Evolutionary conservation across 495 filamentous ascomycete species (phyloP).

Genomic region (Aspergillus hancockii): DNA sequence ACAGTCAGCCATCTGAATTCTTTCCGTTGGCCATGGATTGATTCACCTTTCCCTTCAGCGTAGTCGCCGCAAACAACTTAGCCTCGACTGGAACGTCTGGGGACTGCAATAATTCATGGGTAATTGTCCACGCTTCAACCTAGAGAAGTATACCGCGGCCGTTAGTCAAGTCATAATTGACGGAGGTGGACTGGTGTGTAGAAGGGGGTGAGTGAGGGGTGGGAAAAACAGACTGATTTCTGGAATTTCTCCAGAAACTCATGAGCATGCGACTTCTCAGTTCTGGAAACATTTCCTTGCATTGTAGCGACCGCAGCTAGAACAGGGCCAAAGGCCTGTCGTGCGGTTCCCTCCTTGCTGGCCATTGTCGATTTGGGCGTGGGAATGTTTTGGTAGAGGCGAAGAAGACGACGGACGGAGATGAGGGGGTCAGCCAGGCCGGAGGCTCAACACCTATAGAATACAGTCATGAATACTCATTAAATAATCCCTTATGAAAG

Average conservation of each 20-base stretch:
- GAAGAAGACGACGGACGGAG: slow-evolving; percentile 15
- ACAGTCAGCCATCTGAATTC: slow-evolving; percentile 28
- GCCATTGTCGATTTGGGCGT: slow-evolving; percentile 57
- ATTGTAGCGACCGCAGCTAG: slow-evolving; percentile 87
- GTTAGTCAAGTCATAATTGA: slow-evolving; percentile 10
- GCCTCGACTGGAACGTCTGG: slow-evolving; percentile 71
- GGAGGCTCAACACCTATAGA: slow-evolving; percentile 28
- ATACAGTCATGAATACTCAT: slow-evolving; percentile 30
- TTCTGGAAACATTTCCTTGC: slow-evolving; percentile 76
- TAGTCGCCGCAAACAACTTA: slow-evolving; percentile 94
- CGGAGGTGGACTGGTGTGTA: not conserved
- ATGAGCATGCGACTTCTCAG: slow-evolving; percentile 86
- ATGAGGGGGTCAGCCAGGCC: slow-evolving; percentile 33
- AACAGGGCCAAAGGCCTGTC: slow-evolving; percentile 78
- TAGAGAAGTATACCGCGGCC: slow-evolving; percentile 32
- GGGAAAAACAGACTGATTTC: slow-evolving; percentile 78
- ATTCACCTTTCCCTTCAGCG: slow-evolving; percentile 93
- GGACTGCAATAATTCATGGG: slow-evolving; percentile 80
- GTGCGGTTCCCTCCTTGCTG: slow-evolving; percentile 56
- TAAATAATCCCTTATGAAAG: slow-evolving; percentile 13
- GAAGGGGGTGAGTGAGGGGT: slow-evolving; percentile 15
- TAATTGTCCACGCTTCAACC: slow-evolving; percentile 88
- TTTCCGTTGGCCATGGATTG: slow-evolving; percentile 12
- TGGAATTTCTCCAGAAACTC: slow-evolving; percentile 93
- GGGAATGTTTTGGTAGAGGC: slow-evolving; percentile 20